Percentiles rank a stretch among this genome's conserved stretches.
Conservation (phyloP, 768 basidiomycete species). For the Xerocomus spinulosus region DNA sequence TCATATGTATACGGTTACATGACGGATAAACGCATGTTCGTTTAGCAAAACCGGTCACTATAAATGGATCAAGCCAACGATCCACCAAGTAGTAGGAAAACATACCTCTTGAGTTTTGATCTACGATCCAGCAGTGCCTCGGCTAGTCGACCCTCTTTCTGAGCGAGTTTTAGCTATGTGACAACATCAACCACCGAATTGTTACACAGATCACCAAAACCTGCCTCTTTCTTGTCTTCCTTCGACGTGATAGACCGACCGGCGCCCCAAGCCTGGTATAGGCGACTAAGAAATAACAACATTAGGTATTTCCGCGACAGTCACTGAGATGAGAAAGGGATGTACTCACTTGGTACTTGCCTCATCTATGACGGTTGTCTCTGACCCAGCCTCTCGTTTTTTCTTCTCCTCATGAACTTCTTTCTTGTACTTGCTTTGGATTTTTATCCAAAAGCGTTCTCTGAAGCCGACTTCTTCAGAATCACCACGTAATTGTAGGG, state of each 20-base stretch:
- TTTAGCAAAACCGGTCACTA: conserved; percentile 45
- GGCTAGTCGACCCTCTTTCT: conserved; percentile 74
- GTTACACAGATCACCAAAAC: conserved; percentile 15
- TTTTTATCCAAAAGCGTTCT: conserved; percentile 85
- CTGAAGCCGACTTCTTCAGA: conserved; percentile 80
- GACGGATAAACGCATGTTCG: conserved; percentile 7
- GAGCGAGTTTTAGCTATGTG: conserved; percentile 69
- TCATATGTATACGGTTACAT: conserved; percentile 5
- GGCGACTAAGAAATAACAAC: conserved; percentile 41
- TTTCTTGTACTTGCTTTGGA: conserved; percentile 84
- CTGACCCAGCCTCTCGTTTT: conserved; percentile 54
- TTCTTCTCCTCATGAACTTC: conserved; percentile 78
- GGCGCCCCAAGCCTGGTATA: conserved; percentile 84
- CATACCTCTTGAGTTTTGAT: conserved; percentile 77
- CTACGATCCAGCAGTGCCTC: conserved; percentile 78
- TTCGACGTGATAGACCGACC: conserved; percentile 65
- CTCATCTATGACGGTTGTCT: conserved; percentile 61
- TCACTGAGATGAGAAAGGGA: too few relatives aligned
- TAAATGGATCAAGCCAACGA: conserved; percentile 5
- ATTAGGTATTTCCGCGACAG: conserved; percentile 1
- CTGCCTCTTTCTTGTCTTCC: conserved; percentile 70
- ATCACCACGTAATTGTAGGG: conserved; percentile 74
- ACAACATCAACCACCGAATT: conserved; percentile 5
- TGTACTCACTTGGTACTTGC: conserved; percentile 62
- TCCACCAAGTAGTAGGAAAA: neutral